Conservation (phyloP, 75 land plant genomes). For the Larix kaempferi region DNA sequence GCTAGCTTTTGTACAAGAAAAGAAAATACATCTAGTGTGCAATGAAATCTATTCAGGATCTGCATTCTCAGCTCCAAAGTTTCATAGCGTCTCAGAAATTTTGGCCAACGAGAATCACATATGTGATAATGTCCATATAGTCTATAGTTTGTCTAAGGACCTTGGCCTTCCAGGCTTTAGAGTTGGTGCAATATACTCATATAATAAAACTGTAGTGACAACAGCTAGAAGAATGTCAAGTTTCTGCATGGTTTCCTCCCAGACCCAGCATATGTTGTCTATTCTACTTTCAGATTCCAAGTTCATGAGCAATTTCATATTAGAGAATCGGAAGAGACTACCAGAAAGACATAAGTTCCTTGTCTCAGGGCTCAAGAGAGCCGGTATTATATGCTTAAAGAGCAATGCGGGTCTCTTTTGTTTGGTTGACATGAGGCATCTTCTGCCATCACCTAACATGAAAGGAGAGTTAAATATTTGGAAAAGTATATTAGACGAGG, state of each 20-base stretch:
- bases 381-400: conserved; percentile 19
- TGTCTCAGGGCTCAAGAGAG: conserved; percentile 9
- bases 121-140: conserved; percentile 14
- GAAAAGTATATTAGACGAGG: conserved; percentile 27
- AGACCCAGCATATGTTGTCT: conserved; percentile 40
- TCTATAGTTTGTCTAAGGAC: conserved; percentile 66
- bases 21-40: conserved; percentile 44
- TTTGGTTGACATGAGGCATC: conserved; percentile 39
- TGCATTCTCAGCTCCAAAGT: conserved; percentile 16
- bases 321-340: conserved; percentile 38
- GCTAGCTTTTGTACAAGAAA: conserved; percentile 32
- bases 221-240: conserved; percentile 43
- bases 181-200: conserved; percentile 55
- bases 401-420: conserved; percentile 52
- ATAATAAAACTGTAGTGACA: conserved; percentile 39
- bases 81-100: conserved; percentile 44
- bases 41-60: conserved; percentile 64
- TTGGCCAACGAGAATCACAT: conserved; percentile 1
- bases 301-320: conserved; percentile 25
- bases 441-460: conserved; percentile 17
- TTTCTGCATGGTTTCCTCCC: conserved; percentile 40
- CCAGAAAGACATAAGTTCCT: conserved; percentile 17
- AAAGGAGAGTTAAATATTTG: conserved; percentile 47
- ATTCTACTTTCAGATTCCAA: conserved; percentile 37
- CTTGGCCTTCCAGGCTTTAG: conserved; percentile 60